phyloP scores from a whole-genome alignment of 352 stramenopile species.

The Pythium aquatile region DNA sequence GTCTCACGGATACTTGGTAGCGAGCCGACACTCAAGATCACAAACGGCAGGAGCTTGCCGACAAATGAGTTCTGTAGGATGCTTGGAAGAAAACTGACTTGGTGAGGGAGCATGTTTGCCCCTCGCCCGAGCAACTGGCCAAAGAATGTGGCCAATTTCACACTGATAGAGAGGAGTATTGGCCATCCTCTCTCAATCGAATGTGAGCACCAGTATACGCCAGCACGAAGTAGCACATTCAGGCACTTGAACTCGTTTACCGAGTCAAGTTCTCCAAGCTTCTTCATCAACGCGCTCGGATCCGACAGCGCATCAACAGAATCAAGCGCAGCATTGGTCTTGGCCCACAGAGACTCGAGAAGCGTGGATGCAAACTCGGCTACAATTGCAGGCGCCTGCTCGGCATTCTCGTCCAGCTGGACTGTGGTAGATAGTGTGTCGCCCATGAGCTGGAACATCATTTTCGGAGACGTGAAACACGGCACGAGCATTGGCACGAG shows the following conservation, averaged over 20 bases:
- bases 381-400: slow-evolving; percentile 29
- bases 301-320: slow-evolving; percentile 14
- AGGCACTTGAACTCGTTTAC: slow-evolving; percentile 78
- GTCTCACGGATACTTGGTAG: slow-evolving; percentile 37
- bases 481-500: slow-evolving; percentile 82
- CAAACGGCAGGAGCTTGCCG: slow-evolving; percentile 74
- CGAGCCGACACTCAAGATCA: slow-evolving; percentile 64
- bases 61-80: slow-evolving; percentile 59
- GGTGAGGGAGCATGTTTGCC: slow-evolving; percentile 19
- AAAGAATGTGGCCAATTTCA: slow-evolving; percentile 57
- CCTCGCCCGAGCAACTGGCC: slow-evolving; percentile 33
- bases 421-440: slow-evolving; percentile 38
- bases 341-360: slow-evolving; percentile 48
- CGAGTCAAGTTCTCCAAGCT: slow-evolving; percentile 45
- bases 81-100: slow-evolving; percentile 27
- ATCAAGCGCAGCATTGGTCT: slow-evolving; percentile 32
- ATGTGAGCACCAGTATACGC: slow-evolving; percentile 74
- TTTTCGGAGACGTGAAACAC: slow-evolving; percentile 80
- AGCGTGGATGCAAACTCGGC: slow-evolving; percentile 57
- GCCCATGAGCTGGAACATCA: slow-evolving; percentile 79
- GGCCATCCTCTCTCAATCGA: slow-evolving; percentile 47
- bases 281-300: slow-evolving; percentile 12
- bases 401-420: slow-evolving; percentile 5
- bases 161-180: slow-evolving; percentile 51
- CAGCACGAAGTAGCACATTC: slow-evolving; percentile 68